Conservation (phyloP, 2,329 filamentous ascomycete genomes). For the Botrytis tulipae region DNA sequence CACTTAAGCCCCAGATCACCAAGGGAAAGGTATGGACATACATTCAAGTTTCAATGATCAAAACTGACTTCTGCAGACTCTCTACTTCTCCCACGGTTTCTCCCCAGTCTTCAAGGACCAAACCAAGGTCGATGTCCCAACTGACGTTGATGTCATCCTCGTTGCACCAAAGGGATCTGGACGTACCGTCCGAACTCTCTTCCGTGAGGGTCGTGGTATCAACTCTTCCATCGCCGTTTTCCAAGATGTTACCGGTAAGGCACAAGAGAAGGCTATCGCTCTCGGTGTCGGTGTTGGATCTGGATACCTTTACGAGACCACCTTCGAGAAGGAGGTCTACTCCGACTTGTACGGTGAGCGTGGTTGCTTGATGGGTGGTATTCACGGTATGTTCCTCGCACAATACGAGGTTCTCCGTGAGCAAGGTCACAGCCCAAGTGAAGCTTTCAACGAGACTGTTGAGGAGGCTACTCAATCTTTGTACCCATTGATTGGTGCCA, state of each 20-base stretch:
- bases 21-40: slow-evolving; percentile 82
- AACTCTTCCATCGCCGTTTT: slow-evolving; percentile 98
- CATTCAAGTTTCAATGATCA: not conserved
- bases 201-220: slow-evolving; percentile 99
- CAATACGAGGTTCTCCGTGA: slow-evolving; percentile 99
- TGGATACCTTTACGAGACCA: slow-evolving; percentile 99
- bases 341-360: slow-evolving; percentile 99
- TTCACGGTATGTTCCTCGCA: slow-evolving; percentile 99
- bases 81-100: slow-evolving; percentile 99
- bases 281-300: slow-evolving; percentile 95
- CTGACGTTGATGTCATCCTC: slow-evolving; percentile 97
- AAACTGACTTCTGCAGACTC: slow-evolving; percentile 60
- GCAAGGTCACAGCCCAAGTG: slow-evolving; percentile 93
- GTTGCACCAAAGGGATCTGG: slow-evolving; percentile 98
- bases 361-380: slow-evolving; percentile 99
- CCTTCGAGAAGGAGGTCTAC: slow-evolving; percentile 99
- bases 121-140: slow-evolving; percentile 97
- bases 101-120: slow-evolving; percentile 99
- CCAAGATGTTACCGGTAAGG: slow-evolving; percentile 98
- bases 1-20: slow-evolving; percentile 95
- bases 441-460: slow-evolving; percentile 99
- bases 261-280: slow-evolving; percentile 95
- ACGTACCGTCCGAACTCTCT: slow-evolving; percentile 96
- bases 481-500: slow-evolving; percentile 94
- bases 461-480: slow-evolving; percentile 98